Percentiles rank a stretch among this genome's conserved stretches.
These are phyloP conservation scores for Periconia sp. DNA, from an alignment of 2,329 filamentous ascomycete species.

Conservation along the genomic window DNA sequence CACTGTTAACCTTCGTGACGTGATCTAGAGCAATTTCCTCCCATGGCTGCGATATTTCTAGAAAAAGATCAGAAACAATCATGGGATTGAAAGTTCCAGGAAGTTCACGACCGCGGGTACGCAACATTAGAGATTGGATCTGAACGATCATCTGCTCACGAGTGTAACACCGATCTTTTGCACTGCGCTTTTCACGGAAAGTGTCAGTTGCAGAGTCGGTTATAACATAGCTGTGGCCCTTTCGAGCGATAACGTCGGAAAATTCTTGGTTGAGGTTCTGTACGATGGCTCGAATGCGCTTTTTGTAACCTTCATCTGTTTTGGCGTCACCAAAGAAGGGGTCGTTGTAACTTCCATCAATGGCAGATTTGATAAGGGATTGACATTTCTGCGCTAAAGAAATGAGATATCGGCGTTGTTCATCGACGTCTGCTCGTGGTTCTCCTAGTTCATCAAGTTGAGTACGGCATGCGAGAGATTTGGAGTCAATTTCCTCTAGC, in stretches of 20 bases:
- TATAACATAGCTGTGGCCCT: slow-evolving; percentile 13
- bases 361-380: slow-evolving; percentile 47
- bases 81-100: slow-evolving; percentile 63
- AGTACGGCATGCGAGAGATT: slow-evolving; percentile 13
- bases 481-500: slow-evolving; percentile 23
- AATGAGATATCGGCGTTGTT: slow-evolving; percentile 54
- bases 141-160: not conserved
- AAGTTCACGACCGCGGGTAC: slow-evolving; percentile 57
- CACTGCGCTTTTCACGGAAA: too few species aligned
- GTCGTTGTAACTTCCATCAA: slow-evolving; percentile 48
- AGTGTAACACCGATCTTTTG: not conserved
- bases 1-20: slow-evolving; percentile 36
- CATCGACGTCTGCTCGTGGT: slow-evolving; percentile 45
- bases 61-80: slow-evolving; percentile 61
- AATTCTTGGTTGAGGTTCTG: slow-evolving; percentile 23
- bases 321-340: slow-evolving; percentile 47
- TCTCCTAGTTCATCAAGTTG: slow-evolving; percentile 52
- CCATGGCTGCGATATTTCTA: slow-evolving; percentile 60
- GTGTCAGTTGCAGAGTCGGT: too few species aligned
- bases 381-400: slow-evolving; percentile 47
- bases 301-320: slow-evolving; percentile 8
- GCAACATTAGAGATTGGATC: slow-evolving; percentile 5
- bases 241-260: slow-evolving; percentile 18
- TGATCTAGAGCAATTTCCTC: slow-evolving; percentile 39
- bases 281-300: slow-evolving; percentile 19